phyloP scores from a whole-genome alignment of 106 monocot species.

The Allium cepa region DNA sequence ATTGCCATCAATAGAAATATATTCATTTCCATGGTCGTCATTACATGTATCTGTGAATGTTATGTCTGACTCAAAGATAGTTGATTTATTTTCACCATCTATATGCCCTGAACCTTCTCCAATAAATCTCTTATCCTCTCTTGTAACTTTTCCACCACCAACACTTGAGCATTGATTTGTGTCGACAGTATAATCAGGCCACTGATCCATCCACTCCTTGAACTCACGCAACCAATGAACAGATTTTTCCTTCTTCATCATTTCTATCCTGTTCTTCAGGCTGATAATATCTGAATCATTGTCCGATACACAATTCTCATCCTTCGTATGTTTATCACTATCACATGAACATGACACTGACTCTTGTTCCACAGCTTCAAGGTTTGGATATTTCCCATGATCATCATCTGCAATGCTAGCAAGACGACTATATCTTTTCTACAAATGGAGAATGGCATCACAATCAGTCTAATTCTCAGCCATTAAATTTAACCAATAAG shows the following conservation, averaged over 20 bases:
- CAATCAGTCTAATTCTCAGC: no score
- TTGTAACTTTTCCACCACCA: conserved; percentile 11
- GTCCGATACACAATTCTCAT: conserved; percentile 48
- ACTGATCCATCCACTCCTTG: conserved; percentile 79
- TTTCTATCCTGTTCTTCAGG: conserved; percentile 74
- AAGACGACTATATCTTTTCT: conserved; percentile 73
- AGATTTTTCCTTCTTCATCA: conserved; percentile 80
- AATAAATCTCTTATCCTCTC: conserved; percentile 15
- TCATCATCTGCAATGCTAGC: conserved; percentile 68
- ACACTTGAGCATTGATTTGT: not conserved
- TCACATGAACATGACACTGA: conserved; percentile 46
- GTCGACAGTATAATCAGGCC: conserved; percentile 13
- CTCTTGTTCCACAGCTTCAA: conserved; percentile 59
- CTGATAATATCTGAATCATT: conserved; percentile 48
- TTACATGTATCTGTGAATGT: conserved; percentile 16
- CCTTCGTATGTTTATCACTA: conserved; percentile 48
- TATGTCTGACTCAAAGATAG: conserved; percentile 17
- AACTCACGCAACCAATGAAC: conserved; percentile 83
- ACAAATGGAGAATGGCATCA: conserved; percentile 4
- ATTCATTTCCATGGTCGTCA: conserved; percentile 1
- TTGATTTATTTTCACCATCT: conserved; percentile 24
- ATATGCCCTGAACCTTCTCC: conserved; percentile 22
- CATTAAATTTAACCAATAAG: no score
- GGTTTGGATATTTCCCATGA: conserved; percentile 23
- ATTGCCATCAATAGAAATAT: conserved; percentile 20